Base-by-base conservation (phyloP, 192 early-diverging fungal genomes). In the Coemansia erecta region DNA sequence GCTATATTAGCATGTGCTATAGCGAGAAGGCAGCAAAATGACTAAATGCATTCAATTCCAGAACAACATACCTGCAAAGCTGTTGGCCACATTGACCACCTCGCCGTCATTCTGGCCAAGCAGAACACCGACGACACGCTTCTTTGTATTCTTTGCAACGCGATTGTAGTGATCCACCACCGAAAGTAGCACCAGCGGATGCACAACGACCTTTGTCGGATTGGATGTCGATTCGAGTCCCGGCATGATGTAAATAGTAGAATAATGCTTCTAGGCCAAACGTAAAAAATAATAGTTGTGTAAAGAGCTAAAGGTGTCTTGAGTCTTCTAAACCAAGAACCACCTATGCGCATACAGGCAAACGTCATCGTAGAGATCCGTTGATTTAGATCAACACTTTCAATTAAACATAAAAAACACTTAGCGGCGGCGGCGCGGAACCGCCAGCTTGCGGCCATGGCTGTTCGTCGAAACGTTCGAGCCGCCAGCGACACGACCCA, bases 91-190 rank as follows among this genome's bases (percentile, higher is more conserved):
- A 68, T 99, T 98, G 21, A 98, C 94, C 11, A 80, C 84, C 62
- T 91, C 85, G 60, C 91, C 90, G 52, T 89, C 84, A 39, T 81
- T 70, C 71, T 99, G 97, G 33, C 97, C 97, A 2, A 99, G 81
- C 10, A 99, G 85, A 22, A 99, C 92, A 47, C 97, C 97, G 8
- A 99, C 90, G 17, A 98, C 95, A 24, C 97, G 87, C 72, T 98
- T 98, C 68, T 90, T 94, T 46, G 95, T 94, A 71, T 89, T 92
- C 63, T 87, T 88, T 19, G 94, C 95, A 8, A 93, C 92, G 56
- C 97, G 89, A 75, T 98, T 97, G 77, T 95, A 99, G 71, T 99
- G 97, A 81, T 99, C 97, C 22, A 93, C 92, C 3, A 94, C 95
- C n/a, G 93, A 95, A 17, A 99, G 81, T n/a, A 99, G 85, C 17